Evolutionary conservation across 2,329 filamentous ascomycete genomes (phyloP).

Genomic region (Epichloe glyceriae): DNA sequence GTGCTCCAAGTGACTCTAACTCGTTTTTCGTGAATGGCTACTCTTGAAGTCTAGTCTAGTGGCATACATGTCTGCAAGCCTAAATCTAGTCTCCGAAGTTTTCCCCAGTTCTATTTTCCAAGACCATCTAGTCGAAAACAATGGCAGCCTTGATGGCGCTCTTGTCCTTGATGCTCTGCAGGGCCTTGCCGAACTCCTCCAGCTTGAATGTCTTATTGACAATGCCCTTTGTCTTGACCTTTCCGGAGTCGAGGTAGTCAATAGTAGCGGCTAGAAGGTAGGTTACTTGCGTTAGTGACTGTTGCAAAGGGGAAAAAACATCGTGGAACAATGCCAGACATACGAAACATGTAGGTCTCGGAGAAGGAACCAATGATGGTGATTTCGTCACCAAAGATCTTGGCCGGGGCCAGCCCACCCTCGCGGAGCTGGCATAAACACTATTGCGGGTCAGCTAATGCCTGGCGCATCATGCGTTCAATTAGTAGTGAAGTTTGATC

Average conservation of each 20-base stretch:
- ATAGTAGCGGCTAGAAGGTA: constrained; percentile 26
- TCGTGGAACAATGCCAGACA: constrained; percentile 11
- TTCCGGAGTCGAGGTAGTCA: constrained; percentile 43
- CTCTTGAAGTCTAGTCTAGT: background rate
- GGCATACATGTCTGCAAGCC: background rate
- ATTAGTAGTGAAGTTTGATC: background rate
- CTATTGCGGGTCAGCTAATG: constrained; percentile 16
- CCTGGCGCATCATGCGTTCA: background rate
- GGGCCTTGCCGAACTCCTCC: constrained; percentile 58
- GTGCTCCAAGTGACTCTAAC: background rate
- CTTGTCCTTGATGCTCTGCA: constrained; percentile 61
- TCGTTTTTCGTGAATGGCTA: background rate
- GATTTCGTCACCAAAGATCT: constrained; percentile 58
- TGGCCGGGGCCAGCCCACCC: constrained; percentile 58
- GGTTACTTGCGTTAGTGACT: background rate
- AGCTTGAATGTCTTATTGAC: constrained; percentile 62
- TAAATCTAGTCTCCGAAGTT: background rate
- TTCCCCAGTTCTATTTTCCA: background rate
- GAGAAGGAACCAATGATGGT: constrained; percentile 63
- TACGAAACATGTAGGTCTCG: constrained; percentile 59
- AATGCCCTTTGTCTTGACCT: constrained; percentile 52
- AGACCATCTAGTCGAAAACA: constrained; percentile 42
- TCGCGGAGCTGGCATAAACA: constrained; percentile 50
- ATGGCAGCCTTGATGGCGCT: constrained; percentile 63
- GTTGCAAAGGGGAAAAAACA: too few species aligned